Evolutionary conservation across 106 monocot species (phyloP), one percentile per base, ranked within the genome.

Genomic region (Dactylorhiza incarnata): DNA sequence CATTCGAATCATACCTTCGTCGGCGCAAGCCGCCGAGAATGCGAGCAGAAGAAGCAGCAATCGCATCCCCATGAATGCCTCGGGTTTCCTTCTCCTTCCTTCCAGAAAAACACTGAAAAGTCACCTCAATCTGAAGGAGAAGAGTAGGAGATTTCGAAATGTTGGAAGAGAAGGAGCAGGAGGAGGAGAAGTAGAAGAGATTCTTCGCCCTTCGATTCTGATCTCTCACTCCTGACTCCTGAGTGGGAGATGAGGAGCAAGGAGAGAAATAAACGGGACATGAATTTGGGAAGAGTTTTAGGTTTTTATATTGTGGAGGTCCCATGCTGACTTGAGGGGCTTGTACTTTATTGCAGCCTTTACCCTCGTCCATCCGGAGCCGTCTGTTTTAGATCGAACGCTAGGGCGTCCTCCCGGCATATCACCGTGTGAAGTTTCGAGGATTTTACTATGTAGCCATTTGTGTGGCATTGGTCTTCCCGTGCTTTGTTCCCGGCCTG

Each of bases 231-330:
- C 12, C 20, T 19, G n/a, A 56, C n/a, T n/a, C n/a, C n/a, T n/a
- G n/a, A n/a, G n/a, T n/a, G n/a, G n/a, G n/a, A 4, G 17, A 3
- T n/a, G 56, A 3, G 56, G 56, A 6, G 56, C 17, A 56, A 22
- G 65, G 26, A 2, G 19, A 29, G 29, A 11, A 65, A 65, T 29
- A 26, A 26, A 65, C 3, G 26, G 26, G 22, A 65, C 26, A 65
- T 25, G 11, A 22, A 59, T n/a, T n/a, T 59, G 58, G 26, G 26
- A 25, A 65, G 37, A 65, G 65, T 29, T 65, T 37, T 24, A 29
- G 29, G 65, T 37, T 65, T 65, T 65, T 65, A 61, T 65, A 65
- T 65, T 29, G 4, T 29, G 9, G 65, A 65, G 65, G 65, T 14
- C 65, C 9, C 65, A 65, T 24, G 20, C 20, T 19, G 58, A 26